Base-by-base conservation (phyloP, 2,329 filamentous ascomycete species). In the Colletotrichum viniferum region DNA sequence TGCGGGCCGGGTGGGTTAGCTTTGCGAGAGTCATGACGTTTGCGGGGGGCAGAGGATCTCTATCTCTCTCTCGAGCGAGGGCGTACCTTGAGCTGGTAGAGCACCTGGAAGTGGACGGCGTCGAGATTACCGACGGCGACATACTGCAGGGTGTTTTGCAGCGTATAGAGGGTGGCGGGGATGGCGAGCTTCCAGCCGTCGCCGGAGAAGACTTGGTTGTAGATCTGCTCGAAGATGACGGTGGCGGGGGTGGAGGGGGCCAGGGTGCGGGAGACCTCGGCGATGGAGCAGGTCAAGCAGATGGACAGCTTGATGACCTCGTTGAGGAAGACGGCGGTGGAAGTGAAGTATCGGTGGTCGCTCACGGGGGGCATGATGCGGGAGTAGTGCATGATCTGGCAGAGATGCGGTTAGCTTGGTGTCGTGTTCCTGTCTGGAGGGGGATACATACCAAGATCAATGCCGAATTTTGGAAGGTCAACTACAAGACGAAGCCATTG, bases 141-240 rank as follows among this genome's bases (percentile, higher is more conserved):
- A 81, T 98, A 99, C 83, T 98, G 95, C 69, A 98, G 86, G n/a
- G 94, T 94, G 81, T 98, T 98, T 81, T 98, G 95, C 32, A 98
- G 83, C 0, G 96, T 98, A 82, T 98, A 98, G 3, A 98, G 88
- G 6, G 92, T 90, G 5, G 96, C 97, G 0, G 96, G 97, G 56
- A 98, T 92, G 10, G 95, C 95, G 77, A 99, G 87, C 84, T 98
- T 98, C 96, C 96, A 98, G 79, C 96, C 96, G 82, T 98, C 97
- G 12, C 94, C 93, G 1, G 94, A 93, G 82, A 98, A 98, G 18
- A 98, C 94, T 34, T 93, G 92, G 79, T 91, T 92, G 81, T 93
- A 94, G 28, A 98, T 91, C 81, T 95, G 93, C 80, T 93, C 90
- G 81, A 97, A 95, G 21, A 98, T 89, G 2, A 95, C 92, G 0